Conservation (phyloP, 1,284 basidiomycete genomes). For the Trichosporon coremiiforme region DNA sequence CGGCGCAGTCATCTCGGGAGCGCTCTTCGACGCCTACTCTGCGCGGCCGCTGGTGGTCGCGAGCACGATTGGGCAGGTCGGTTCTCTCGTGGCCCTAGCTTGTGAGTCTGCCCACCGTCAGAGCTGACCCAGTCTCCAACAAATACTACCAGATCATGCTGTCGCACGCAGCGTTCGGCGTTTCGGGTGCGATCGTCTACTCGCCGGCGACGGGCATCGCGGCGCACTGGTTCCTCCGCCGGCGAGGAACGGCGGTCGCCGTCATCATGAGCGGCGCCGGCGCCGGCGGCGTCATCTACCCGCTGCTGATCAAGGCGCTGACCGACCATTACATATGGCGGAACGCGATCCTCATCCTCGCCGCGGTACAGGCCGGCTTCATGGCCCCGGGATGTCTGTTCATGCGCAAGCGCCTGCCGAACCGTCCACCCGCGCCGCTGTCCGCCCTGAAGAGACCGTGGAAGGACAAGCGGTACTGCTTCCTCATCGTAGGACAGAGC, state of each 20-base stretch:
- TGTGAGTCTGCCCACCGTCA: slow-evolving; percentile 36
- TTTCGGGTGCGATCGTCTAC: slow-evolving; percentile 46
- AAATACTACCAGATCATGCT: slow-evolving; percentile 54
- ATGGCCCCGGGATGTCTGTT: slow-evolving; percentile 37
- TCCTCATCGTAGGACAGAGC: slow-evolving; percentile 25
- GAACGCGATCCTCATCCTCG: slow-evolving; percentile 36
- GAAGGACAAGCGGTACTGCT: slow-evolving; percentile 24
- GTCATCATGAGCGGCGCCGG: slow-evolving; percentile 51
- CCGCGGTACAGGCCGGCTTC: slow-evolving; percentile 31
- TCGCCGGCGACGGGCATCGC: slow-evolving; percentile 49
- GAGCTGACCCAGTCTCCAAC: slow-evolving; percentile 41
- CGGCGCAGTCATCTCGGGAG: slow-evolving; percentile 38
- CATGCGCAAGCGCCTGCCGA: slow-evolving; percentile 35
- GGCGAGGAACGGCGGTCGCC: slow-evolving; percentile 48
- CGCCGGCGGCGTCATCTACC: slow-evolving; percentile 52
- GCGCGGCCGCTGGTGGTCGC: slow-evolving; percentile 30
- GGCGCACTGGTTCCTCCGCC: slow-evolving; percentile 52
- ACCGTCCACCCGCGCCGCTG: slow-evolving; percentile 29
- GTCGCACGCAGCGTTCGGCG: slow-evolving; percentile 45
- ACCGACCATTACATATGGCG: slow-evolving; percentile 35
- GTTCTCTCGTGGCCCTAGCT: slow-evolving; percentile 44
- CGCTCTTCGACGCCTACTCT: slow-evolving; percentile 37
- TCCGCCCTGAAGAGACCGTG: slow-evolving; percentile 25
- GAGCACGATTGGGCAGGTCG: slow-evolving; percentile 39
- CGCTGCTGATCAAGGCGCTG: slow-evolving; percentile 47